Evolutionary conservation across 2,329 filamentous ascomycete genomes (phyloP).

Genomic region (Aspergillus udagawae): DNA sequence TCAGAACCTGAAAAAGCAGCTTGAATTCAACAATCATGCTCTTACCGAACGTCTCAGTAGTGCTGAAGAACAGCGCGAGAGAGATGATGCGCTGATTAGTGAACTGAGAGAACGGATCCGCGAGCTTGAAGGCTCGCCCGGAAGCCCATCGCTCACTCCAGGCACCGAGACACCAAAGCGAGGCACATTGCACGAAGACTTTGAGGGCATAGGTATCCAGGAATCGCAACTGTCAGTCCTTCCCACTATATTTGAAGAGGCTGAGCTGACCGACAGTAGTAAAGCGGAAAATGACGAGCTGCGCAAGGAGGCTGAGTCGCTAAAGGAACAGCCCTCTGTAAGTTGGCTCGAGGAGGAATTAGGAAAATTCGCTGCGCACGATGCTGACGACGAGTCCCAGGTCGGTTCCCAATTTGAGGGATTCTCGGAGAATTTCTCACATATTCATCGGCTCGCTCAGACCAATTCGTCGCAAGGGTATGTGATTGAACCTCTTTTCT

Average conservation of each 20-base stretch:
- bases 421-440: conserved; percentile 32
- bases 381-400: conserved; percentile 16
- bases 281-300: conserved; percentile 40
- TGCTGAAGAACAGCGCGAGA: conserved; percentile 40
- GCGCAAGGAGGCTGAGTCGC: conserved; percentile 34
- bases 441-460: conserved; percentile 30
- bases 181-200: conserved; percentile 39
- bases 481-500: neutral
- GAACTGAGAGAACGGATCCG: conserved; percentile 41
- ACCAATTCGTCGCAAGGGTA: conserved; percentile 36
- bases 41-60: conserved; percentile 42
- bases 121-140: conserved; percentile 38
- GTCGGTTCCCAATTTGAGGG: conserved; percentile 24
- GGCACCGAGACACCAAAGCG: conserved; percentile 38
- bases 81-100: conserved; percentile 40
- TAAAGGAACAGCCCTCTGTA: conserved; percentile 24
- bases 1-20: conserved; percentile 45
- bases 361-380: neutral
- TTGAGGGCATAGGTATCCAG: conserved; percentile 37
- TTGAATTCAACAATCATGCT: conserved; percentile 47
- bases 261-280: conserved; percentile 24
- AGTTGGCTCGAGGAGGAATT: neutral
- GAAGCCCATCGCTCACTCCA: conserved; percentile 35
- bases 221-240: conserved; percentile 37
- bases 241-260: neutral